Evolutionary conservation across 495 filamentous ascomycete genomes (phyloP), one percentile per base, ranked within the genome.

Genomic region (Penicillium tannophilum): DNA sequence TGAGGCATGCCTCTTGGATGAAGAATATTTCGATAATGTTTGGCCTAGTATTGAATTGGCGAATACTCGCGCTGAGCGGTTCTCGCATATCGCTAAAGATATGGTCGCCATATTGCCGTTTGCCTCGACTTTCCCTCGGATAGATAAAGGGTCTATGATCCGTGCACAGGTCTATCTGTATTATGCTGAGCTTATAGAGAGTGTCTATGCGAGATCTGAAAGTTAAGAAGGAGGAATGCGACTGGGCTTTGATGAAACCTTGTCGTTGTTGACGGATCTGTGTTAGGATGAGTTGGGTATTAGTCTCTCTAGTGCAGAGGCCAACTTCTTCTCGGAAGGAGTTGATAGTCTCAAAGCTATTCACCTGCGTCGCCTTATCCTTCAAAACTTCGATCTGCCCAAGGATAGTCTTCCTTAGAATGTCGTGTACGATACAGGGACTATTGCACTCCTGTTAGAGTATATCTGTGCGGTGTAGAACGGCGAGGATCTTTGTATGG

Each of bases 271-370:
- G 24, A 57, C 79, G 54, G 60, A 63, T 4, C 65, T 79, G 30
- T 78, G 79, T 44, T 56, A 61, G 39, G 66, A 79, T 9, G 61
- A 75, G 33, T 68, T 83, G 12, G 73, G 67, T 14, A 63, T 82
- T 26, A n/a, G 67, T 1, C 59, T 83, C 6, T 65, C 76, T 4
- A 61, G 72, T 49, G 51, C 58, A 4, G 60, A 81, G 2, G 64
- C 76, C 5, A 80, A 85, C 59, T 78, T 88, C 63, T 86, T 86
- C 52, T 66, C 76, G 0, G 70, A 77, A 7, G 85, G 85, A 8
- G 62, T 88, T n/a, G 84, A 86, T 62, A 86, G 84, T 54, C 65
- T 88, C n/a, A 80, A 81, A 47, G 82, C 84, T 5, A 86, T 85
- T 17, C 80, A 84, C 48, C 65, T 87, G 47, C 76, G 82, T 33